Conservation (phyloP, 2,329 filamentous ascomycete species). For the Herpotrichia juniperi region DNA sequence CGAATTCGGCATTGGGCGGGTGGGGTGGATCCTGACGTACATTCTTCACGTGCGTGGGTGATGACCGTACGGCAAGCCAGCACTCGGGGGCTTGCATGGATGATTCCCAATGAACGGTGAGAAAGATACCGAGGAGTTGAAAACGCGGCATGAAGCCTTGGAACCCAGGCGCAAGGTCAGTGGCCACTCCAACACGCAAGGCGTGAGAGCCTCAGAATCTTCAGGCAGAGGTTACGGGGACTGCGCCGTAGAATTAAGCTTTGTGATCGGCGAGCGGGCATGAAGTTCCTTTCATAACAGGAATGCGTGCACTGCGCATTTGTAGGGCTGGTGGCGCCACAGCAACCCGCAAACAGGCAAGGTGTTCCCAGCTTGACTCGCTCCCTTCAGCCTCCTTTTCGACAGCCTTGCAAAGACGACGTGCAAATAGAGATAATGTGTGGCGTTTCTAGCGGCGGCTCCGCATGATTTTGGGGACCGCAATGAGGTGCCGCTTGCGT, state of each 20-base stretch:
- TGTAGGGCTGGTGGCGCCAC: slow-evolving; percentile 8
- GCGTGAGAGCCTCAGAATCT: background rate
- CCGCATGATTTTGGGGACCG: slow-evolving; percentile 4
- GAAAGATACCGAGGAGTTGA: background rate
- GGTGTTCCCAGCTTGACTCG: slow-evolving; percentile 1
- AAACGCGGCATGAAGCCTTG: background rate
- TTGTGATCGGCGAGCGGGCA: slow-evolving; percentile 14
- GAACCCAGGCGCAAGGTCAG: background rate
- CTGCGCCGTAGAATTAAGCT: slow-evolving; percentile 10
- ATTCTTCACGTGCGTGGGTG: background rate
- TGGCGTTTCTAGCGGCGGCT: slow-evolving; percentile 7
- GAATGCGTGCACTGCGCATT: slow-evolving; percentile 7
- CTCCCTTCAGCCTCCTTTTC: background rate
- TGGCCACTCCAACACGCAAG: background rate
- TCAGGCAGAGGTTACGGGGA: background rate
- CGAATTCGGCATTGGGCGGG: slow-evolving; percentile 13
- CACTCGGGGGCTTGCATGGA: slow-evolving; percentile 5
- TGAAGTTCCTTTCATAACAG: slow-evolving; percentile 8
- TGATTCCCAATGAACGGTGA: background rate
- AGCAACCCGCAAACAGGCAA: background rate
- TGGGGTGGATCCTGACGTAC: background rate
- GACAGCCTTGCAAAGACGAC: background rate
- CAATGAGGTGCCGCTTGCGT: background rate
- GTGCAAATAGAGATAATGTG: slow-evolving; percentile 3
- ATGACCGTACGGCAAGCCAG: background rate